phyloP scores from a whole-genome alignment of 257 asterid species.

The Rauvolfia tetraphylla region DNA sequence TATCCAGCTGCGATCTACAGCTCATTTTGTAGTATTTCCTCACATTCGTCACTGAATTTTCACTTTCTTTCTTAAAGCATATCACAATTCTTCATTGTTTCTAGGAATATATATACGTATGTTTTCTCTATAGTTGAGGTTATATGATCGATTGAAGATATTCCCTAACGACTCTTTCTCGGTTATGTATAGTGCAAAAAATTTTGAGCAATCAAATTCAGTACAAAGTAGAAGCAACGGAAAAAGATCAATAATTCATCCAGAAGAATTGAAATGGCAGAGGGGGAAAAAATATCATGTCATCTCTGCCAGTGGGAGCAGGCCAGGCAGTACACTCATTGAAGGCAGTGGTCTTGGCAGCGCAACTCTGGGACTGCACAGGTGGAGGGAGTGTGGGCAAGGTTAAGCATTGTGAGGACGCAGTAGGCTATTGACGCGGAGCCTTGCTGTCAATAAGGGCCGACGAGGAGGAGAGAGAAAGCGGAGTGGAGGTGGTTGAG shows the following conservation, averaged over 20 bases:
- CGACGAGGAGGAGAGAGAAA: conserved; percentile 53
- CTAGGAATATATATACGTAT: too few species aligned
- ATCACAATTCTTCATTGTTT: too few species aligned
- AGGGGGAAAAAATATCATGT: not conserved
- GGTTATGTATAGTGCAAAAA: too few species aligned
- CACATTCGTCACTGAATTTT: not conserved
- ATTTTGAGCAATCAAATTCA: too few species aligned
- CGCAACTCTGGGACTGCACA: conserved; percentile 27
- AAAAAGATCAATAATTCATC: not conserved
- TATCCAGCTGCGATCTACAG: too few species aligned
- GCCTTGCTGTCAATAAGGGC: conserved; percentile 39
- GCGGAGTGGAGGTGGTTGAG: conserved; percentile 48
- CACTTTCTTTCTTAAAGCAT: too few species aligned
- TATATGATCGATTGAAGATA: too few species aligned
- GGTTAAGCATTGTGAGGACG: conserved; percentile 38
- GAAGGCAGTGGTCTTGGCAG: conserved; percentile 48
- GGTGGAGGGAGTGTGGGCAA: conserved; percentile 35
- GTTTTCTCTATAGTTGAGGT: too few species aligned
- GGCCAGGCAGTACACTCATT: conserved; percentile 25
- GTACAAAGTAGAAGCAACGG: not conserved
- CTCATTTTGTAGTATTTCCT: too few species aligned
- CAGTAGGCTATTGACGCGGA: conserved; percentile 33
- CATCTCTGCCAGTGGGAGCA: not conserved
- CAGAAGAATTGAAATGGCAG: not conserved
- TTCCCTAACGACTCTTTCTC: not conserved